Percentiles rank a stretch among this genome's conserved stretches.
These are phyloP conservation scores for Penicillium italicum DNA, from an alignment of 2,329 filamentous ascomycete species.

Conservation along the genomic window DNA sequence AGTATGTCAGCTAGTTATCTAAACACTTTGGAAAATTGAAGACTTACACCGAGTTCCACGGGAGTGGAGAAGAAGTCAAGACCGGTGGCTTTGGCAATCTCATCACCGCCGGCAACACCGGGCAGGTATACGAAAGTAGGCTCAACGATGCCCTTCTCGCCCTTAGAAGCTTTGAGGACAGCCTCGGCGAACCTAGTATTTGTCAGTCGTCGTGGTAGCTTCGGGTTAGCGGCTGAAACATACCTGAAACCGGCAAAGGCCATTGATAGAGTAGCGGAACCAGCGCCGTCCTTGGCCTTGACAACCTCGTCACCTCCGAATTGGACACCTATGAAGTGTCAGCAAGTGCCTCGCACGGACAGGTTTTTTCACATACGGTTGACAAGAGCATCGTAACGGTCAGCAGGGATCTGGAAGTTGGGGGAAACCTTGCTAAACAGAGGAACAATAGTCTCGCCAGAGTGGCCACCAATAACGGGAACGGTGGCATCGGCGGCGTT, in stretches of 20 bases:
- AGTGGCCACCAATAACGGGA: conserved; percentile 94
- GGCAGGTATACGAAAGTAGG: conserved; percentile 94
- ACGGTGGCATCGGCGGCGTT: conserved; percentile 79
- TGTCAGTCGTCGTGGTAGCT: conserved; percentile 17
- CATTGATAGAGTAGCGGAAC: conserved; percentile 90
- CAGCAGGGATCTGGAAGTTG: conserved; percentile 72
- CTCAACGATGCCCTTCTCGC: conserved; percentile 89
- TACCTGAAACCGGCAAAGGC: conserved; percentile 92
- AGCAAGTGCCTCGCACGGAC: conserved; percentile 5
- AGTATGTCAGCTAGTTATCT: conserved; percentile 27
- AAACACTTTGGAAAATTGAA: conserved; percentile 1
- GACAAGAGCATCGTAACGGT: conserved; percentile 86
- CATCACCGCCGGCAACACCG: conserved; percentile 82
- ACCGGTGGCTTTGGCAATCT: conserved; percentile 77
- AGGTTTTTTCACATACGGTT: conserved; percentile 59
- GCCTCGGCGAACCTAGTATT: conserved; percentile 78
- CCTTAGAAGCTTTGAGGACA: conserved; percentile 80
- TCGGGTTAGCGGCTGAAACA: conserved; percentile 27
- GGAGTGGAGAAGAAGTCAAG: conserved; percentile 94
- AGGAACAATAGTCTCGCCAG: conserved; percentile 95
- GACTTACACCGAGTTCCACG: conserved; percentile 86
- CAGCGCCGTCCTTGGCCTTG: conserved; percentile 87
- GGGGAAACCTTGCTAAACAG: conserved; percentile 91
- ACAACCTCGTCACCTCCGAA: conserved; percentile 98
- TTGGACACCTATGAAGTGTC: conserved; percentile 62